Conservation (phyloP, 495 filamentous ascomycete species). For the Thozetella sp. region DNA sequence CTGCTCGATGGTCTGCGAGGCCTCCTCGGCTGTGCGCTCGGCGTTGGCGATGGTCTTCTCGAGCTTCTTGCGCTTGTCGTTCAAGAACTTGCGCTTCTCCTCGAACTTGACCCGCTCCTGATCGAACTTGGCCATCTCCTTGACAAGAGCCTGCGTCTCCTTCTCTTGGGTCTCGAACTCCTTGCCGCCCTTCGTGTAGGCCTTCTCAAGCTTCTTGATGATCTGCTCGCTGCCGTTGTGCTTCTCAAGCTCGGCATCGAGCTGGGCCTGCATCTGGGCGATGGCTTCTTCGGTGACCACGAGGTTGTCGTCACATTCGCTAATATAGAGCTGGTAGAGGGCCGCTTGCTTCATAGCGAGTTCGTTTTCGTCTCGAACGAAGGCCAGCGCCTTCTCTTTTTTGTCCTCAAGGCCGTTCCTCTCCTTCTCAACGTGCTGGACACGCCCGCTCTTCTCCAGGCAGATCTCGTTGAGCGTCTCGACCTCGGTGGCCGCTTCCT, state of each 20-base stretch:
- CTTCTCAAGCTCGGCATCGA: constrained; percentile 88
- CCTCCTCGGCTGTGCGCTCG: constrained; percentile 67
- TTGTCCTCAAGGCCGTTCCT: constrained; percentile 90
- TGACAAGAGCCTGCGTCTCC: constrained; percentile 73
- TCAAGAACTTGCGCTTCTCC: constrained; percentile 92
- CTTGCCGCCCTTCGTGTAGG: constrained; percentile 77
- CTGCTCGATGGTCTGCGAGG: constrained; percentile 75
- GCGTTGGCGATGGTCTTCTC: constrained; percentile 80
- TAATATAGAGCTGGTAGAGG: constrained; percentile 87
- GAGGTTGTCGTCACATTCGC: constrained; percentile 84
- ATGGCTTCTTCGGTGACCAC: constrained; percentile 90
- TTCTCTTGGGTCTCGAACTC: constrained; percentile 85
- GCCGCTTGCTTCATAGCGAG: constrained; percentile 83
- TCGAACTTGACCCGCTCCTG: constrained; percentile 97
- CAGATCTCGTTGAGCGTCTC: constrained; percentile 94
- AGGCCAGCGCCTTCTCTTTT: constrained; percentile 91
- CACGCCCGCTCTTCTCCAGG: constrained; percentile 87
- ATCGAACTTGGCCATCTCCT: constrained; percentile 90
- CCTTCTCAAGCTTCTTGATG: constrained; percentile 86
- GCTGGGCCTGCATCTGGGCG: constrained; percentile 81
- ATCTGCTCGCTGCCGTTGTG: constrained; percentile 88
- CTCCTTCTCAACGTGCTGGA: constrained; percentile 98
- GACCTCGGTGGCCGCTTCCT: constrained; percentile 86
- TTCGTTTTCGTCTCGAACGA: constrained; percentile 91
- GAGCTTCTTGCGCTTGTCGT: constrained; percentile 88